A percentile compares a stretch with the other conserved stretches of the same genome.
Evolutionary conservation across 495 filamentous ascomycete genomes (phyloP).

Genomic region (Podospora tetraspora): DNA sequence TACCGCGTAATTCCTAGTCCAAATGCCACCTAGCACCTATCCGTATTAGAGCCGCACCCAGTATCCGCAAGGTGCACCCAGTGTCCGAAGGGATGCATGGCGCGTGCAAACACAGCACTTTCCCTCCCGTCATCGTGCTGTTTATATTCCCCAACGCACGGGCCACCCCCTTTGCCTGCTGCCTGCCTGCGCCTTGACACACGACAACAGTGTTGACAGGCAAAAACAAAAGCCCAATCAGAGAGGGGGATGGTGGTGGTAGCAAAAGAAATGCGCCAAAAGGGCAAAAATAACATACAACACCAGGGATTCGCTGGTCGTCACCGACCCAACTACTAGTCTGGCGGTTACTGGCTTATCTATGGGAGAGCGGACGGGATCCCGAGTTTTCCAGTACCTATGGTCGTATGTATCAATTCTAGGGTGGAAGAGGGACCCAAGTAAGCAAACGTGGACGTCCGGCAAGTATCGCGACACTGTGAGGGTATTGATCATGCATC

Average conservation of each 20-base stretch:
- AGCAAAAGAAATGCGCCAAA: not conserved
- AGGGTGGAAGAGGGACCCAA: too few relatives aligned
- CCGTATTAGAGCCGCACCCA: not conserved
- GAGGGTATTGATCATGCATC: not conserved
- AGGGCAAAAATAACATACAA: conserved; percentile 35
- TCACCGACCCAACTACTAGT: conserved; percentile 41
- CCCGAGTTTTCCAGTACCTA: conserved; percentile 36
- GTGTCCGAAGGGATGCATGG: too few relatives aligned
- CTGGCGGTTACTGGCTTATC: conserved; percentile 33
- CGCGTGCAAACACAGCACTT: not conserved
- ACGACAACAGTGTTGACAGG: not conserved
- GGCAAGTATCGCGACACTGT: too few relatives aligned
- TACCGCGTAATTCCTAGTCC: too few relatives aligned
- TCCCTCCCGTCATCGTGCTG: not conserved
- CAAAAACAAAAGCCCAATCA: not conserved
- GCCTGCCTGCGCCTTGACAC: too few relatives aligned
- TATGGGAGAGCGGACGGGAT: conserved; percentile 50
- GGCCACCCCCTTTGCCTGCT: too few relatives aligned
- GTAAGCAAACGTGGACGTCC: too few relatives aligned
- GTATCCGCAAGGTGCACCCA: not conserved
- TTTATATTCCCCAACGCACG: not conserved
- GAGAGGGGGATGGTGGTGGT: not conserved
- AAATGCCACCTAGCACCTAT: not conserved
- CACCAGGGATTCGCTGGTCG: conserved; percentile 36
- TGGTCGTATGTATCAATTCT: conserved; percentile 14